Evolutionary conservation across 139 green algal genomes (phyloP), one percentile per base, ranked within the genome.

Genomic region (Eudorina sp.): DNA sequence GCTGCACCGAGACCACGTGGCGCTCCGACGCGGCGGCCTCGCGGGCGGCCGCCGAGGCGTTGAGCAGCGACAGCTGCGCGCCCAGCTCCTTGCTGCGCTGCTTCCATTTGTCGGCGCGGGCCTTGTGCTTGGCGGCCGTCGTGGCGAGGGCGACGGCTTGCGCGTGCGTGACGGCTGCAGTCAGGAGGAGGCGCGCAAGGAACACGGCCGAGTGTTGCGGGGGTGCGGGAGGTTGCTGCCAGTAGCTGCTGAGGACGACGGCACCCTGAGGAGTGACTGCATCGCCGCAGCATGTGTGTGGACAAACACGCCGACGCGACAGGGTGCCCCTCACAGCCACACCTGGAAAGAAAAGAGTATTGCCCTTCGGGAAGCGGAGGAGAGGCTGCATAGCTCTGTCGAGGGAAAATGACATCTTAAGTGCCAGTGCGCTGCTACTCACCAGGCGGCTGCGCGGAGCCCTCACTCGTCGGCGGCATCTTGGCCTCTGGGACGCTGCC

Each of bases 101-200:
- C 88, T 94, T 94, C 92, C 92, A 94, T 41, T 92, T 94, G 38
- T 92, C 72, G 2, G 68, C 84, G 14, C 88, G 84, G 6, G 40
- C 53, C 40, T 88, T 80, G 25, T 90, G 86, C 27, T 90, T 69
- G n/a, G 70, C 64, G 36, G 90, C 51, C 40, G 88, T 62, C 64
- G 90, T 36, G 0, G 58, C 64, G 46, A 94, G 70, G 14, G 66
- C 27, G 23, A 53, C 46, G 0, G 31, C 46, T 46, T 88, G 81
- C 23, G 62, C 60, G 40, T 78, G 81, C 21, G 64, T 46, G 62
- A 55, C 45, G 21, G 36, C 81, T 87, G 43, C 38, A 3, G 11
- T n/a, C 19, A 41, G n/a, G 31, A 43, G 64, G 64, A 31, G 31
- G n/a, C 4, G n/a, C 64, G 43, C 29, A 11, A 43, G 64, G 64